Base-by-base conservation (phyloP, 371 early-diverging fungal species). In the Syncephalis plumigaleata region DNA sequence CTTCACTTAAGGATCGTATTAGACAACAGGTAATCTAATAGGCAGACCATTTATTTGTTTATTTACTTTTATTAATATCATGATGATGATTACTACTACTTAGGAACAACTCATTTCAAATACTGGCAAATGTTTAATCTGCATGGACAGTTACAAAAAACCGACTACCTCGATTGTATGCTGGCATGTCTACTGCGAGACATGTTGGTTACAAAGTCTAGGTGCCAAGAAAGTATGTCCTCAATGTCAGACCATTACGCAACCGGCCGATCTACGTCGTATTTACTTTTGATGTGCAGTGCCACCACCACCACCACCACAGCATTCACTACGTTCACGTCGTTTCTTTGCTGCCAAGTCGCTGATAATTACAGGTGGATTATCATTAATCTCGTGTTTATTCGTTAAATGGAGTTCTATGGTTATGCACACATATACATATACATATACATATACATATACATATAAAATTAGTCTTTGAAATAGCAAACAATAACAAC, bases 171-270 rank as follows among this genome's bases (percentile, higher is more conserved):
- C 87, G 0, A 79, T 84, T 43, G 70, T 77, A 11, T 91, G 91
- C 58, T 91, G 91, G 92, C 92, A 91, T 66, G 92, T 90, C 3
- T 82, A 86, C 47, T 91, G 92, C 57, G 81, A 87, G 52, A 64
- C 67, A 44, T 90, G 92, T 54, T 91, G 92, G 92, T 65, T 90
- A 49, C 75, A 73, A 27, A 81, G 84, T 0, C 58, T 91, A n/a
- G 87, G 82, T 2, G 67, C 75, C 23, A 90, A 90, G 51, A 84
- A 87, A 46, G 64, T 90, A 2, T 91, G 92, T 50, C 92, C 92
- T 15, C 89, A 90, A 57, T 88, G 89, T 58, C 83, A 84, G 56
- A 79, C 76, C 47, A 90, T 91, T 42, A 89, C 88, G 0, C 71
- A 77, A 9, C 86, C 92, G 2, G 61, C 75, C 16, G 89, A 90